Conservation (phyloP, 2,329 filamentous ascomycete species). For the Fusarium sublunatum region DNA sequence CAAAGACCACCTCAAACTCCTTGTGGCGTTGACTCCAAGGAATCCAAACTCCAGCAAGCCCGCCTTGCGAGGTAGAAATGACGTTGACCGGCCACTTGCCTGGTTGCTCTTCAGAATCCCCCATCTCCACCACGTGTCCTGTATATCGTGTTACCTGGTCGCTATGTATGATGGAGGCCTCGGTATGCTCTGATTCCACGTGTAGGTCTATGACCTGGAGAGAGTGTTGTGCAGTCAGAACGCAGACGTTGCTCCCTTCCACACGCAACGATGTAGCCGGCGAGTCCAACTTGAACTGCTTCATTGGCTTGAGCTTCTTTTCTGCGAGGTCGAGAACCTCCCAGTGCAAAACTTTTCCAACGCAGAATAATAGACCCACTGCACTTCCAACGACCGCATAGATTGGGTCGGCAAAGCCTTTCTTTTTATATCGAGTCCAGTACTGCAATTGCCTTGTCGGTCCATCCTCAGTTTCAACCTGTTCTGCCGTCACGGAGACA, state of each 20-base stretch:
- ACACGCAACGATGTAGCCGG: conserved; percentile 62
- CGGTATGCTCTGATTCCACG: conserved; percentile 49
- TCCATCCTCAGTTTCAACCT: conserved; percentile 28
- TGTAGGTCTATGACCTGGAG: conserved; percentile 65
- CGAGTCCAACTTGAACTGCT: conserved; percentile 63
- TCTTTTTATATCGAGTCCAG: conserved; percentile 65
- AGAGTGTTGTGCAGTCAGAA: conserved; percentile 65
- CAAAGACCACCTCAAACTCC: conserved; percentile 63
- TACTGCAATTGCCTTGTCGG: conserved; percentile 55
- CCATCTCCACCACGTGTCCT: conserved; percentile 60
- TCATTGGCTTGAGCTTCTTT: conserved; percentile 62
- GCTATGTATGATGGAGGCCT: conserved; percentile 57
- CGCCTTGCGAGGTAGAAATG: conserved; percentile 60
- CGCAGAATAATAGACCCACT: conserved; percentile 67
- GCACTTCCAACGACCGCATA: conserved; percentile 67
- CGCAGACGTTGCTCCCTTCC: conserved; percentile 61
- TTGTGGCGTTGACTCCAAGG: conserved; percentile 56
- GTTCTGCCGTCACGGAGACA: conserved; percentile 58
- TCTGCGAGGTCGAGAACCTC: conserved; percentile 63
- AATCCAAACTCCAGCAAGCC: conserved; percentile 63
- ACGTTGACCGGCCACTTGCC: conserved; percentile 57
- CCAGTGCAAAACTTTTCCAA: conserved; percentile 65
- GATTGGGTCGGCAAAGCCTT: conserved; percentile 60
- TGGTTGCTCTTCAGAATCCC: conserved; percentile 45
- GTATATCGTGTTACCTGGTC: conserved; percentile 59